Evolutionary conservation across 495 filamentous ascomycete species (phyloP), one percentile per base, ranked within the genome.

Genomic region (Penicillium manginii): DNA sequence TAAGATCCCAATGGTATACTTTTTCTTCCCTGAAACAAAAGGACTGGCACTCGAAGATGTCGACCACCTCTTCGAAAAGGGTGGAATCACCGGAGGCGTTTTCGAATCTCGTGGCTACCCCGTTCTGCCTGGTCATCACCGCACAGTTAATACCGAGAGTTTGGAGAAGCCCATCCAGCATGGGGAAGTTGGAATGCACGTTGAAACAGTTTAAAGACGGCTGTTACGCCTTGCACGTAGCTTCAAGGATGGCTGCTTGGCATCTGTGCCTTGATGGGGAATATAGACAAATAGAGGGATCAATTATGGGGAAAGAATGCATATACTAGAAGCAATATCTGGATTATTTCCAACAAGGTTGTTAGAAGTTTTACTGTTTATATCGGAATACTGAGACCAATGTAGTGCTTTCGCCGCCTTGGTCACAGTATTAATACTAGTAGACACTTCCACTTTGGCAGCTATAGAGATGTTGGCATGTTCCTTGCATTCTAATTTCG

Each of bases 41-140:
- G 72, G 78, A 4, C 80, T 89, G 19, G 86, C 84, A 18, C 80
- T 93, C 4, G 90, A 93, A 64, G 88, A 91, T 71, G 88, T 92
- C 47, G 88, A 92, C 61, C 78, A 89, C 54, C 84, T 76, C 1
- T 76, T 74, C n/a, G 57, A 54, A 9, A 66, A 63, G 29, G 66
- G 72, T 0, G 73, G 73, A 0, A 48, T 74, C n/a, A 76, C 73
- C 1, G 73, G 73, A 8, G 73, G 73, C 18, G 73, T 76, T 5
- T 71, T 67, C 22, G 54, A 61, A 33, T 66, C 70, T 2, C 66
- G 69, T 35, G 73, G 73, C 4, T 47, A 39, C 23, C 59, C 66
- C 9, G 60, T 66, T 4, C 19, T 14, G 4, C 66, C 66, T 12
- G 60, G 60, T 7, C 47, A 61, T 22, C 66, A 69, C 40, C 40